Evolutionary conservation across 2,329 filamentous ascomycete genomes (phyloP).

Genomic region (Lecanicillium sp.): DNA sequence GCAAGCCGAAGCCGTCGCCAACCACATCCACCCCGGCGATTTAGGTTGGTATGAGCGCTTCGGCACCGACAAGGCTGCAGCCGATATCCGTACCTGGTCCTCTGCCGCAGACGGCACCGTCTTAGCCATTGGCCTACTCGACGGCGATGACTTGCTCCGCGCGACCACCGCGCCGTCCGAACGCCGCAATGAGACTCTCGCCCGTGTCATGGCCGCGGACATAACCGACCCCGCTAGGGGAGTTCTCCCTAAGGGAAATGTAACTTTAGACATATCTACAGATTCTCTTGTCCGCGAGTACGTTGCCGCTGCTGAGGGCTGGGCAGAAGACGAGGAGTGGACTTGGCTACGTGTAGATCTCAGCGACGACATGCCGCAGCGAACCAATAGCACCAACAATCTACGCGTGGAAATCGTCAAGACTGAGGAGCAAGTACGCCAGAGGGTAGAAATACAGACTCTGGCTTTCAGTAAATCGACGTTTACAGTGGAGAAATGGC

Average conservation of each 20-base stretch:
- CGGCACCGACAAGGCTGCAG: neutral
- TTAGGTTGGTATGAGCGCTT: neutral
- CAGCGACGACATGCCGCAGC: neutral
- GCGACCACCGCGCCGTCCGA: neutral
- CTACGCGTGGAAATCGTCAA: neutral
- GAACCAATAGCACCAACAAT: neutral
- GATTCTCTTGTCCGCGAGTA: neutral
- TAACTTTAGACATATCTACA: neutral
- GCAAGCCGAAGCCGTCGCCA: neutral
- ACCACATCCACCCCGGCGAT: slow-evolving; percentile 1
- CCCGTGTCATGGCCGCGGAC: neutral
- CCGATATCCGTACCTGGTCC: neutral
- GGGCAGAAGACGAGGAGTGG: neutral
- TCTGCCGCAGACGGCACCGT: neutral
- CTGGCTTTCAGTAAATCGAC: neutral
- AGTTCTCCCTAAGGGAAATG: neutral
- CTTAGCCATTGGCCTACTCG: slow-evolving; percentile 1
- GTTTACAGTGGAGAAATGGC: neutral
- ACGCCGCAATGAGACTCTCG: neutral
- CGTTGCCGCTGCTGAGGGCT: neutral
- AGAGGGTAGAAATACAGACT: neutral
- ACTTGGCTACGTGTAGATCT: neutral
- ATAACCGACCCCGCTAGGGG: neutral
- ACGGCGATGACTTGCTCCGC: neutral
- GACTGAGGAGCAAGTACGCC: neutral